Evolutionary conservation across 2,329 filamentous ascomycete genomes (phyloP).

Genomic region (Colletotrichum orchidophilum): DNA sequence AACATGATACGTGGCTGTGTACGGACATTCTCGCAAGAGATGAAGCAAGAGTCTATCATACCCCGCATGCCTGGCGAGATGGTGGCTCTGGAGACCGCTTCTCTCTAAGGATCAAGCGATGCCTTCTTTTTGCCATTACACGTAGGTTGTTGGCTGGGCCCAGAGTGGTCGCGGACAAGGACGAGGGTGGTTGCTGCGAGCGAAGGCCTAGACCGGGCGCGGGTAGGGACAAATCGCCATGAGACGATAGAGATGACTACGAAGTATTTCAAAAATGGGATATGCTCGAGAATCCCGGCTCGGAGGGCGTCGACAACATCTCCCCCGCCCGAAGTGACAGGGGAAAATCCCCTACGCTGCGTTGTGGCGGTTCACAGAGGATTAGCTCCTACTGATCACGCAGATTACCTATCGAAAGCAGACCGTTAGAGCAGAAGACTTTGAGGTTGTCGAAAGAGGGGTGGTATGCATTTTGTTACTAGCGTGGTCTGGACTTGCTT

Average conservation of each 20-base stretch:
- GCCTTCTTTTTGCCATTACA: too few relatives aligned
- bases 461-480: not conserved
- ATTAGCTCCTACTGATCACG: not conserved
- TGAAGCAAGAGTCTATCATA: not conserved
- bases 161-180: too few relatives aligned
- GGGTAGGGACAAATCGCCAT: not conserved
- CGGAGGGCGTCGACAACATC: not conserved
- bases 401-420: not conserved
- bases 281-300: not conserved
- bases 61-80: not conserved
- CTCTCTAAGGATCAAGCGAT: too few relatives aligned
- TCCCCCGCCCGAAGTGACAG: not conserved
- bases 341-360: not conserved
- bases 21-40: too few relatives aligned
- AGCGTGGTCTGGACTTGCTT: not conserved
- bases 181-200: not conserved
- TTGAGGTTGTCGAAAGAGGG: not conserved
- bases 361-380: not conserved
- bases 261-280: too few relatives aligned
- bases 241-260: not conserved
- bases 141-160: too few relatives aligned
- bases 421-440: not conserved
- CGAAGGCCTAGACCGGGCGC: not conserved
- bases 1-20: too few relatives aligned
- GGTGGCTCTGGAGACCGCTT: not conserved